phyloP scores from a whole-genome alignment of 768 basidiomycete species.

The Multifurca ochricompacta region DNA sequence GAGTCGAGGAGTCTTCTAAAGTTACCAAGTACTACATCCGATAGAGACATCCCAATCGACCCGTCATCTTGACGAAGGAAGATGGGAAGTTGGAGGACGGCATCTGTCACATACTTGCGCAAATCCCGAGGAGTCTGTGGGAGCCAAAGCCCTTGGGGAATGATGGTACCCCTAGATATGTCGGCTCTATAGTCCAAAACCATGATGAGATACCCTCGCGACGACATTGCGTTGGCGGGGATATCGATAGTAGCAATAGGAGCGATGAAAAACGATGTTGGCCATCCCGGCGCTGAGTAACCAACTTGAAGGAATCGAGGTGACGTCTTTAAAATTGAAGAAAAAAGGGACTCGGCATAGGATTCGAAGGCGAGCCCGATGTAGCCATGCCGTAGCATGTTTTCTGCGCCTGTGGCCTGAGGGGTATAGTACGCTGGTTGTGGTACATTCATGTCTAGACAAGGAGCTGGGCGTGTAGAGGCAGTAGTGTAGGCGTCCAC shows the following conservation, averaged over 20 bases:
- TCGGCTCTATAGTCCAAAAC: slow-evolving; percentile 17
- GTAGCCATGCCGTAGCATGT: slow-evolving; percentile 10
- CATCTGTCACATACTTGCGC: slow-evolving; percentile 18
- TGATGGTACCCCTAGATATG: slow-evolving; percentile 5
- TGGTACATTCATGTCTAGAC: background rate
- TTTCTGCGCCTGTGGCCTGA: slow-evolving; percentile 8
- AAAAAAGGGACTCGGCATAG: slow-evolving; percentile 11
- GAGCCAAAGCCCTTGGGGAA: slow-evolving; percentile 17
- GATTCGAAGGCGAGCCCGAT: slow-evolving; percentile 8
- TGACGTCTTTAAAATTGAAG: slow-evolving; percentile 4
- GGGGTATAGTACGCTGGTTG: background rate
- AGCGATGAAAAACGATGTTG: slow-evolving; percentile 7
- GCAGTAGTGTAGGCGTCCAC: background rate
- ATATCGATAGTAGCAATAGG: background rate
- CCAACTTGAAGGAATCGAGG: slow-evolving; percentile 10
- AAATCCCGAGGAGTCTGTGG: slow-evolving; percentile 17
- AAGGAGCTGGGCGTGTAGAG: background rate
- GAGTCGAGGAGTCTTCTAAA: slow-evolving; percentile 14
- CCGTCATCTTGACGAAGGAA: slow-evolving; percentile 20
- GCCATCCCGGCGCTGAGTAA: slow-evolving; percentile 16
- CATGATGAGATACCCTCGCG: slow-evolving; percentile 15
- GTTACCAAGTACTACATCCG: slow-evolving; percentile 17
- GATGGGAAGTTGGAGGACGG: slow-evolving; percentile 17
- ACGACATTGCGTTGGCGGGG: slow-evolving; percentile 13
- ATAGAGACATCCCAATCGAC: slow-evolving; percentile 15